Conservation (phyloP, 257 asterid species). For the Fraxinus americana region DNA sequence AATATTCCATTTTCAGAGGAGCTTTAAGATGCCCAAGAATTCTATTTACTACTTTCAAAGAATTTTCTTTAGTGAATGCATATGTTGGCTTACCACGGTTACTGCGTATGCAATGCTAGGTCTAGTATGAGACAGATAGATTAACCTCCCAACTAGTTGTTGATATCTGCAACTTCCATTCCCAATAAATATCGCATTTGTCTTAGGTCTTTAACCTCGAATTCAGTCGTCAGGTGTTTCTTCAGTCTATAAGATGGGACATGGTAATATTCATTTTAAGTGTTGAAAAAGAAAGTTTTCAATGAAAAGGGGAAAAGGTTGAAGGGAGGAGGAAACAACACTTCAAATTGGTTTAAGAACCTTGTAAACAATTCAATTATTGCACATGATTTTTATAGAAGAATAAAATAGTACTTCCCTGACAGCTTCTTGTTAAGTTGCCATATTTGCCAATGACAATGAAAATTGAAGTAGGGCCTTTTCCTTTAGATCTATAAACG, state of each 20-base stretch:
- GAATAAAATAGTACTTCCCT: background rate
- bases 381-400: background rate
- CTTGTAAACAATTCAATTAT: background rate
- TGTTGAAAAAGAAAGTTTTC: background rate
- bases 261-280: background rate
- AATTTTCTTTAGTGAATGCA: too few species aligned
- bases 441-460: background rate
- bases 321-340: background rate
- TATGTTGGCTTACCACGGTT: too few species aligned
- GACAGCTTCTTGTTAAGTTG: background rate
- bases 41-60: too few species aligned
- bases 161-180: too few species aligned
- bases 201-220: too few species aligned
- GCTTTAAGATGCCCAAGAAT: too few species aligned
- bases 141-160: too few species aligned
- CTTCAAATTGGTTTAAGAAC: background rate
- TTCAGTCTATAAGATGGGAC: background rate
- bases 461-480: background rate
- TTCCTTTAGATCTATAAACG: background rate
- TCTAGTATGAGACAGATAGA: too few species aligned
- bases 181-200: too few species aligned
- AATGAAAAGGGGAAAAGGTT: background rate
- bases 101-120: too few species aligned
- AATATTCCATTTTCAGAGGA: too few species aligned
- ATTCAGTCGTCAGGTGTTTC: too few species aligned